Evolutionary conservation across 148 eudicot species (phyloP), one percentile per base, ranked within the genome.

Genomic region (Camellia sinensis): DNA sequence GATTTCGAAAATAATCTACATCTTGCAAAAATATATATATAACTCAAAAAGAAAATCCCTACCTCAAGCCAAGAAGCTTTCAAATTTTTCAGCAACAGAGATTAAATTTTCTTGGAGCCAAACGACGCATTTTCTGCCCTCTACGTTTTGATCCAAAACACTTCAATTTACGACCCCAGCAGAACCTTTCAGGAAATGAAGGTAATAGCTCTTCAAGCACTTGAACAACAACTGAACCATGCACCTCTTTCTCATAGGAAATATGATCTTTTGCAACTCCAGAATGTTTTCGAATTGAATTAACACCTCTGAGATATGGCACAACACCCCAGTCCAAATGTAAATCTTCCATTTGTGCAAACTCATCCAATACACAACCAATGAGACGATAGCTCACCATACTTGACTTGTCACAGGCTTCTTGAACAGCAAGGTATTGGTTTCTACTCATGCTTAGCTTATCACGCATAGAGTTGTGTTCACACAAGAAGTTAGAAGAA

Each of bases 321-420:
- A 84, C 53, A 64, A 81, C 89, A 29, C 79, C 84, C 43, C 54
- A 3, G 72, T 75, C 80, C 60, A 93, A 82, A 62, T 59, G 71
- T 64, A 84, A 63, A 63, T 83, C 87, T 62, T 87, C 91, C 21
- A 60, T 68, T 74, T 85, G 72, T 56, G 90, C 93, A 76, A 89
- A 85, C 61, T 82, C 84, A 54, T 85, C 77, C 87, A 92, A 73
- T 63, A 89, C 37, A 62, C 68, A 71, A 62, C 94, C 97, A 76
- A 90, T 81, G 69, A 89, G 85, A 78, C 78, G 84, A 85, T 88
- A 91, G 7, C 89, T 89, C 50, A 84, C 87, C 78, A 90, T 59
- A 86, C 97, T 93, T 79, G 93, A 83, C 29, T 82, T 84, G 82
- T 93, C 98, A 86, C 92, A 85, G 76, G 91, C 93, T 82, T 90